Percentiles rank a stretch among this genome's conserved stretches.
phyloP scores from a whole-genome alignment of 805 yeast species.

The Debaryomyces maramus region DNA sequence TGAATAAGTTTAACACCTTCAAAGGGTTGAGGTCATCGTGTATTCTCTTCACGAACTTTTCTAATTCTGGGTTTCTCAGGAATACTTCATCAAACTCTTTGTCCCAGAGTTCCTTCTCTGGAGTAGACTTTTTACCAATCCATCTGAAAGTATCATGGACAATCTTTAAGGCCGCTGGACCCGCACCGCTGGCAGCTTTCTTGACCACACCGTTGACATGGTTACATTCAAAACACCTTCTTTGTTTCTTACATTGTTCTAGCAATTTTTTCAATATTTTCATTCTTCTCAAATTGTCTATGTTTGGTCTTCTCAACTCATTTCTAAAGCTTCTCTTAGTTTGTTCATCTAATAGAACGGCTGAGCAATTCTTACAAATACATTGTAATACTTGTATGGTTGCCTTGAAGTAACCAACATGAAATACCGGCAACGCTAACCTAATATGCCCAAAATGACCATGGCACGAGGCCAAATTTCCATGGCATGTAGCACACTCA shows the following conservation, averaged over 20 bases:
- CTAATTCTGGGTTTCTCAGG: conserved; percentile 80
- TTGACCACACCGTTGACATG: conserved; percentile 95
- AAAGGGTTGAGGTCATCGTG: conserved; percentile 93
- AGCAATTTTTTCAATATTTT: conserved; percentile 74
- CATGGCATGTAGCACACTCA: conserved; percentile 90
- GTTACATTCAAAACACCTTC: conserved; percentile 86
- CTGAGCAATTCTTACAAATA: conserved; percentile 87
- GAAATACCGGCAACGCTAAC: conserved; percentile 93
- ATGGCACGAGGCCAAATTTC: conserved; percentile 89
- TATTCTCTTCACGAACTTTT: conserved; percentile 80
- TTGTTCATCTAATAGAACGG: conserved; percentile 70
- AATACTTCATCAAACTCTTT: conserved; percentile 78
- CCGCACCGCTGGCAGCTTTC: conserved; percentile 88
- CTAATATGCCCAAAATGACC: conserved; percentile 98
- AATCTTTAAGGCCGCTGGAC: conserved; percentile 91
- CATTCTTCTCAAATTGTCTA: conserved; percentile 92
- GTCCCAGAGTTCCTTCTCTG: conserved; percentile 86
- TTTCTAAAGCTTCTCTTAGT: conserved; percentile 64
- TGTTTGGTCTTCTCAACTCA: conserved; percentile 85
- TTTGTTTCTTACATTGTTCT: conserved; percentile 94
- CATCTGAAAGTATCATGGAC: conserved; percentile 95
- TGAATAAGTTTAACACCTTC: conserved; percentile 82
- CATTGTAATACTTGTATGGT: conserved; percentile 85
- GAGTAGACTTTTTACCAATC: conserved; percentile 86
- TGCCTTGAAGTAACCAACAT: conserved; percentile 94